Evolutionary conservation across 257 asterid species (phyloP).

Genomic region (Nicotiana attenuata): DNA sequence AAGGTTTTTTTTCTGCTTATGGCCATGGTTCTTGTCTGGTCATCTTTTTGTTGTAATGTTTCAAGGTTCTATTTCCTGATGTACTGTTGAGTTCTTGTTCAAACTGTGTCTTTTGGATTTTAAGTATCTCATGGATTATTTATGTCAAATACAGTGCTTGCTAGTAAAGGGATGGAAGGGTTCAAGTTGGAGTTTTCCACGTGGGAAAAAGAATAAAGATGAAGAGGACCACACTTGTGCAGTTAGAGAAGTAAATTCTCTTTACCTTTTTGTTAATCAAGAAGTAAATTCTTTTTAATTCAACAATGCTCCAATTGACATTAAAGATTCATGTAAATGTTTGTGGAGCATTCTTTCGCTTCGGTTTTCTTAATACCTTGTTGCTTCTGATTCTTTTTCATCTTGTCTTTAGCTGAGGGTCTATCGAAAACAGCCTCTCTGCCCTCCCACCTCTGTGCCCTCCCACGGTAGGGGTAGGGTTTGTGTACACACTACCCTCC

Average conservation of each 20-base stretch:
- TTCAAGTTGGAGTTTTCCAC: slow-evolving; percentile 90
- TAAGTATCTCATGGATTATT: neutral
- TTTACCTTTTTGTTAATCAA: slow-evolving; percentile 5
- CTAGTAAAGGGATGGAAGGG: slow-evolving; percentile 94
- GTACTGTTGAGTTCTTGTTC: neutral
- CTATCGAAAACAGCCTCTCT: too few species aligned
- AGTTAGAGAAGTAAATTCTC: slow-evolving; percentile 58
- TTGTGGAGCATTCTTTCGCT: too few species aligned
- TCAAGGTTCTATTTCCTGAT: neutral
- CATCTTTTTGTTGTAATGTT: neutral
- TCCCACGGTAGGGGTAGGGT: too few species aligned
- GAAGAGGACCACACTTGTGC: slow-evolving; percentile 88
- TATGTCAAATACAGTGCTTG: slow-evolving; percentile 46
- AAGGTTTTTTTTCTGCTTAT: neutral
- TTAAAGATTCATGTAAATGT: neutral
- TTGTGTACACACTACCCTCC: too few species aligned
- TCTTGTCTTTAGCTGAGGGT: too few species aligned
- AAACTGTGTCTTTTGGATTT: slow-evolving; percentile 3
- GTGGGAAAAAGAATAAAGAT: slow-evolving; percentile 85
- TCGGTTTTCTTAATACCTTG: too few species aligned
- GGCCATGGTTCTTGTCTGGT: neutral
- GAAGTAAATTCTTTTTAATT: slow-evolving; percentile 40
- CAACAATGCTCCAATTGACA: neutral
- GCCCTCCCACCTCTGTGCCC: too few species aligned
- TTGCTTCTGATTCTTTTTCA: too few species aligned